phyloP scores from a whole-genome alignment of 805 yeast genomes.

The Crinitomyces ghanaensis region DNA sequence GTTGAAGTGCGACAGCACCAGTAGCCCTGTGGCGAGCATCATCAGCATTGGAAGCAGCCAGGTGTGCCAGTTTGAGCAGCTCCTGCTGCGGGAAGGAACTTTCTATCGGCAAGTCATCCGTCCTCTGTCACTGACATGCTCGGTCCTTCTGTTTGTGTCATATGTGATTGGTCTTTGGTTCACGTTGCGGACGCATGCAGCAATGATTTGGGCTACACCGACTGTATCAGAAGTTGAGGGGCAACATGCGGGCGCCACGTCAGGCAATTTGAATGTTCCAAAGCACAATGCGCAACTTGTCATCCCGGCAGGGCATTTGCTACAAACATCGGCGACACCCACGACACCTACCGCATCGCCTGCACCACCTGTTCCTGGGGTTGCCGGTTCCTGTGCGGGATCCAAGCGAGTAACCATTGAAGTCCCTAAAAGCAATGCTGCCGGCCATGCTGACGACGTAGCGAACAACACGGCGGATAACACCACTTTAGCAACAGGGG shows the following conservation, averaged over 20 bases:
- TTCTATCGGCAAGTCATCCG: conserved; percentile 57
- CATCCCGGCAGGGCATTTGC: conserved; percentile 1
- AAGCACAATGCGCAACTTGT: too few relatives aligned
- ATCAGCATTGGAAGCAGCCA: conserved; percentile 33
- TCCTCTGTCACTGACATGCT: conserved; percentile 77
- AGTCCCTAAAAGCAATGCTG: conserved; percentile 1
- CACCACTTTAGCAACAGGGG: neutral
- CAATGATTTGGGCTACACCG: conserved; percentile 83
- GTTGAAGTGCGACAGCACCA: conserved; percentile 64
- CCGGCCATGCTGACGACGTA: neutral
- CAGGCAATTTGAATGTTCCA: conserved; percentile 6
- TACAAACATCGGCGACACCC: too few relatives aligned
- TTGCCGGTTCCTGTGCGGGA: neutral
- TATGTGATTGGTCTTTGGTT: conserved; percentile 85
- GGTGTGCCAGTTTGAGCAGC: conserved; percentile 67
- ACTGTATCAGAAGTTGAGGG: conserved; percentile 28
- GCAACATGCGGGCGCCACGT: conserved; percentile 12
- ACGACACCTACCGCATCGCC: conserved; percentile 1
- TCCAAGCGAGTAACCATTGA: too few relatives aligned
- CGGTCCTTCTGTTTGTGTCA: conserved; percentile 66
- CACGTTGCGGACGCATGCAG: conserved; percentile 92
- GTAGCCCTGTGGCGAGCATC: conserved; percentile 41
- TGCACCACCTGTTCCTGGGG: conserved; percentile 7
- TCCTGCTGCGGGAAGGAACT: conserved; percentile 55
- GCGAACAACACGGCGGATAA: conserved; percentile 4